Conservation (phyloP, 2,329 filamentous ascomycete genomes). For the Leptographium galeiforme region DNA sequence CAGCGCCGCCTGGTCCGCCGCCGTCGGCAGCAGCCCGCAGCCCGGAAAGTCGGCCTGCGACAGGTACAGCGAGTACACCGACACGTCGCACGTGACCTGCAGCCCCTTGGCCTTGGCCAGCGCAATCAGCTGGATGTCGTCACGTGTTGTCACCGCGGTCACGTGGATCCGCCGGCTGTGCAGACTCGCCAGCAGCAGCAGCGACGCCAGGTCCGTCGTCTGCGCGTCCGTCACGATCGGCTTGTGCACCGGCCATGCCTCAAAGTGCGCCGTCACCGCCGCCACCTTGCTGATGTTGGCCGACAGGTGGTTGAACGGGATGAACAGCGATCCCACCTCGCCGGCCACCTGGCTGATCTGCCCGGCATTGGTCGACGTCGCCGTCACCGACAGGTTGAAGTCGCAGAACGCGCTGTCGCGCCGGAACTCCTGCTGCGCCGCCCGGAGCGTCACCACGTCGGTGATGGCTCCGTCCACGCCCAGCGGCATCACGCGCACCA, state of each 20-base stretch:
- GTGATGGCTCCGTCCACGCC: slow-evolving; percentile 61
- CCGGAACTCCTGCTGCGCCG: slow-evolving; percentile 59
- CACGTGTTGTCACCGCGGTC: slow-evolving; percentile 67
- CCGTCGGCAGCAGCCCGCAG: slow-evolving; percentile 52
- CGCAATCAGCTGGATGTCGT: slow-evolving; percentile 64
- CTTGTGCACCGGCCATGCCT: slow-evolving; percentile 63
- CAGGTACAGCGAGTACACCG: slow-evolving; percentile 66
- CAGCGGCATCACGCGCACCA: slow-evolving; percentile 68
- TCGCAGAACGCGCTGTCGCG: slow-evolving; percentile 53
- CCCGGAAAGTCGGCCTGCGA: slow-evolving; percentile 57
- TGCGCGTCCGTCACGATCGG: slow-evolving; percentile 73
- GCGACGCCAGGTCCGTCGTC: slow-evolving; percentile 67
- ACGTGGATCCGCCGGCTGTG: slow-evolving; percentile 70
- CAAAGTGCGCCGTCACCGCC: slow-evolving; percentile 66
- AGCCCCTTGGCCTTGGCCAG: slow-evolving; percentile 72
- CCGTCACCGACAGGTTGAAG: slow-evolving; percentile 67
- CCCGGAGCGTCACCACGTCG: slow-evolving; percentile 55
- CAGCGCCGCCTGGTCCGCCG: slow-evolving; percentile 55
- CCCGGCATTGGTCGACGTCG: slow-evolving; percentile 59
- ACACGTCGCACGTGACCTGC: slow-evolving; percentile 70
- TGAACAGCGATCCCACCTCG: slow-evolving; percentile 69
- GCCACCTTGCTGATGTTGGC: slow-evolving; percentile 78
- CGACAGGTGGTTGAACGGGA: slow-evolving; percentile 69
- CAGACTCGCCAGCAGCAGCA: slow-evolving; percentile 63
- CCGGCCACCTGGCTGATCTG: slow-evolving; percentile 59